Evolutionary conservation across 805 yeast genomes (phyloP), one percentile per base, ranked within the genome.

Genomic region (Candida coquimbonensis): DNA sequence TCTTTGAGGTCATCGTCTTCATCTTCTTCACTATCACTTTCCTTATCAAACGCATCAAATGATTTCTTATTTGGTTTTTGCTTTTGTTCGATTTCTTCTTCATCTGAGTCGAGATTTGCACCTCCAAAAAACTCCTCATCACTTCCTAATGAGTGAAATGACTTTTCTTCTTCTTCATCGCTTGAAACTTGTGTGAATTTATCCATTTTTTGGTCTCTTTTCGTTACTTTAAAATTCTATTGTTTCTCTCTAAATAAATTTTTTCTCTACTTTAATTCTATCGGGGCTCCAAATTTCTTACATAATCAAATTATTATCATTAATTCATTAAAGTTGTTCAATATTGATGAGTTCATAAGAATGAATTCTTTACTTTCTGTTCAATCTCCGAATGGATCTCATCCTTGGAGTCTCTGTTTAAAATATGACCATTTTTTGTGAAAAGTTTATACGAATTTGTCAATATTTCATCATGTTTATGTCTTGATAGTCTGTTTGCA

Each of bases 61-160:
- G 45, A 17, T 13, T 40, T 42, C 52, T 29, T 29, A 29, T 44
- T 43, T 4, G 37, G 19, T 33, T 34, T 45, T 49, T 43, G 32
- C 49, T 37, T 25, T 36, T 40, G 36, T 13, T 31, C 36, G 39
- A 58, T 54, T 45, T 53, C 53, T 29, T 51, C 53, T 26, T 49
- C 53, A 7, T 52, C 61, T 34, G 39, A 19, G 21, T 32, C 26
- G 35, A 17, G 33, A 9, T 29, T 29, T 33, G 45, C 34, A 7
- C 37, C 46, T 2, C 46, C 53, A 31, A 51, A 55, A 31, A 53
- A 55, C 42, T 58, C 62, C 40, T 58, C 62, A 43, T 58, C 62
- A 7, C 56, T 51, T 7, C 55, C 61, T 17, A 58, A 17, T 13
- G 44, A 7, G 27, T 45, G 44, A 26, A 41, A 40, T 24, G 19